Percentiles rank a stretch among this genome's conserved stretches.
Conservation (phyloP, 306 rosid species). For the Betula pendula region DNA sequence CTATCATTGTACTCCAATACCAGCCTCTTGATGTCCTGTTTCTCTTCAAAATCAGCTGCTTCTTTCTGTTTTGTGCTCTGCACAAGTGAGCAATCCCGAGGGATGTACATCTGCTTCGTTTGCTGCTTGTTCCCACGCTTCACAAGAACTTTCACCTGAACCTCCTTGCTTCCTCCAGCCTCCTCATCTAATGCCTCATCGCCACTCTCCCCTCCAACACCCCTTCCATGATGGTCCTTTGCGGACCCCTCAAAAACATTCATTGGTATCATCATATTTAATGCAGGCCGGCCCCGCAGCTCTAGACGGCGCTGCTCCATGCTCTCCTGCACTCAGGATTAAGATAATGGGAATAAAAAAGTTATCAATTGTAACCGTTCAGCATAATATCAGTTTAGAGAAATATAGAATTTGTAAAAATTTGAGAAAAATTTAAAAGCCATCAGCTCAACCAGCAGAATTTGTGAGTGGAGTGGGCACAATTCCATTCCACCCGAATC, state of each 20-base stretch:
- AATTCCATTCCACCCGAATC: background rate
- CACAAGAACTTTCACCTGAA: slow-evolving; percentile 96
- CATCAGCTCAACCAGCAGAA: background rate
- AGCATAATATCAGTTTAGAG: background rate
- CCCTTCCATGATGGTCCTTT: slow-evolving; percentile 86
- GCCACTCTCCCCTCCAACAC: slow-evolving; percentile 84
- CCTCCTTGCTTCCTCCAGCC: slow-evolving; percentile 71
- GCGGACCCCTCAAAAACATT: slow-evolving; percentile 84
- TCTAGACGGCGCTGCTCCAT: slow-evolving; percentile 95
- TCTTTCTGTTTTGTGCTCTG: slow-evolving; percentile 99
- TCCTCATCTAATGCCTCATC: slow-evolving; percentile 80
- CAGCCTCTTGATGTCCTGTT: slow-evolving; percentile 94
- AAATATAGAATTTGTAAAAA: background rate
- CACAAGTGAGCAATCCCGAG: slow-evolving; percentile 82
- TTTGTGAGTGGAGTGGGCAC: background rate
- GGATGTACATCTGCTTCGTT: slow-evolving; percentile 92
- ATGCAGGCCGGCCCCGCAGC: slow-evolving; percentile 81
- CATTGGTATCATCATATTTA: slow-evolving; percentile 97
- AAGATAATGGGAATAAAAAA: slow-evolving; percentile 19
- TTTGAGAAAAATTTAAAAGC: background rate
- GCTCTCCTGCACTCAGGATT: slow-evolving; percentile 72
- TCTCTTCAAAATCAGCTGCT: slow-evolving; percentile 98
- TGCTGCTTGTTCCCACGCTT: slow-evolving; percentile 99
- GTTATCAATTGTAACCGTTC: slow-evolving; percentile 16
- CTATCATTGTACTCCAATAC: slow-evolving; percentile 95